Conservation (phyloP, 1,139 yeast genomes). For the Kodamaea plutei region DNA sequence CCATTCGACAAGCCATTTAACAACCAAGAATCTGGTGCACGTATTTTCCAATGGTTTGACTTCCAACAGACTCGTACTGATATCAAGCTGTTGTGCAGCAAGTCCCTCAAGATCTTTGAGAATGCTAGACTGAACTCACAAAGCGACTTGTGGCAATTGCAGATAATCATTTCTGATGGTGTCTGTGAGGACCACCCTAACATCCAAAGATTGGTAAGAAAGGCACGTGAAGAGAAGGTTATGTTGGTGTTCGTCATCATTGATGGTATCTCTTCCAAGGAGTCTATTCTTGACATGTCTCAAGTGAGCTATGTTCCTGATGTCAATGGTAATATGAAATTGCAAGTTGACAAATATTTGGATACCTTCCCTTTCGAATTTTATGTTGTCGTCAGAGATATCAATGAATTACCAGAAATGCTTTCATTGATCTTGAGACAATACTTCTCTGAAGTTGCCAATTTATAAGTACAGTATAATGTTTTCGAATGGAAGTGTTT, state of each 20-base stretch:
- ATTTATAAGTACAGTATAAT: conserved; percentile 16
- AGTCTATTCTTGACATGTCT: conserved; percentile 90
- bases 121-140: conserved; percentile 56
- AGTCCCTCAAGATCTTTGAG: conserved; percentile 71
- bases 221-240: conserved; percentile 86
- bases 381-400: conserved; percentile 88
- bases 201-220: conserved; percentile 76
- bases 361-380: conserved; percentile 96
- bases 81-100: conserved; percentile 65
- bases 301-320: conserved; percentile 76
- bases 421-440: conserved; percentile 85
- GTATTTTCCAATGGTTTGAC: conserved; percentile 82
- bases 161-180: conserved; percentile 92
- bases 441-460: conserved; percentile 68
- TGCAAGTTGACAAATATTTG: conserved; percentile 79
- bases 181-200: conserved; percentile 92
- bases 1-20: conserved; percentile 81
- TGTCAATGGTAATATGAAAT: conserved; percentile 64
- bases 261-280: conserved; percentile 81
- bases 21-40: conserved; percentile 76
- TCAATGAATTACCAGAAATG: conserved; percentile 88
- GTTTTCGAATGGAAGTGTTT: no score
- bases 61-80: conserved; percentile 89
- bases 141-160: conserved; percentile 85
- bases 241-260: conserved; percentile 95